Evolutionary conservation across 2,329 filamentous ascomycete genomes (phyloP).

Genomic region (Davidsoniella neocaledoniae): DNA sequence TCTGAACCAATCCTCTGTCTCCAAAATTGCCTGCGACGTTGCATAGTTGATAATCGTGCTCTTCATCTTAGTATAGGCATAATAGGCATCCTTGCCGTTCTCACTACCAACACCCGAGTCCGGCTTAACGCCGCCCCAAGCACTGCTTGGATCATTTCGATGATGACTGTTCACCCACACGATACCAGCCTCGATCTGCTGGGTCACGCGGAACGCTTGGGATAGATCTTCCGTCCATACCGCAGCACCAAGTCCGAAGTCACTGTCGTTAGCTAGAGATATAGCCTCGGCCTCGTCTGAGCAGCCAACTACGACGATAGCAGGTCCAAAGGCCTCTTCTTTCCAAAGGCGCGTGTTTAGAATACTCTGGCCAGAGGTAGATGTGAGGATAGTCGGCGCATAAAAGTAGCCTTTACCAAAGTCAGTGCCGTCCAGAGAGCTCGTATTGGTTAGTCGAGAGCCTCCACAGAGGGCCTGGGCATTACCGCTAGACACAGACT

Average conservation of each 20-base stretch:
- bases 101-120: conserved; percentile 54
- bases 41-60: conserved; percentile 57
- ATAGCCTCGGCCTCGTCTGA: conserved; percentile 20
- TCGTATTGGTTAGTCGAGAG: conserved; percentile 27
- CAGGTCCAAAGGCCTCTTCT: conserved; percentile 50
- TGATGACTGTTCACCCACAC: conserved; percentile 49
- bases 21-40: conserved; percentile 31
- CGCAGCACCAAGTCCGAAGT: conserved; percentile 37
- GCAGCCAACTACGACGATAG: conserved; percentile 37
- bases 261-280: conserved; percentile 25
- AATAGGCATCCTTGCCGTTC: conserved; percentile 50
- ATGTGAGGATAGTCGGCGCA: conserved; percentile 22
- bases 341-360: conserved; percentile 29
- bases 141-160: conserved; percentile 53
- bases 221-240: conserved; percentile 39
- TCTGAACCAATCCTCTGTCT: conserved; percentile 50
- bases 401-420: conserved; percentile 35
- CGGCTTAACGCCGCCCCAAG: conserved; percentile 48
- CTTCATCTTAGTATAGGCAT: conserved; percentile 42
- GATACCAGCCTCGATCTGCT: conserved; percentile 41
- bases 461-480: conserved; percentile 15
- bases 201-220: conserved; percentile 27
- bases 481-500: conserved; percentile 23
- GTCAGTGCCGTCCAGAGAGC: conserved; percentile 24
- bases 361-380: conserved; percentile 27